Percentiles rank a stretch among this genome's conserved stretches.
These are phyloP conservation scores for Epichloe amarillans DNA, from an alignment of 2,329 filamentous ascomycete species.

Conservation along the genomic window DNA sequence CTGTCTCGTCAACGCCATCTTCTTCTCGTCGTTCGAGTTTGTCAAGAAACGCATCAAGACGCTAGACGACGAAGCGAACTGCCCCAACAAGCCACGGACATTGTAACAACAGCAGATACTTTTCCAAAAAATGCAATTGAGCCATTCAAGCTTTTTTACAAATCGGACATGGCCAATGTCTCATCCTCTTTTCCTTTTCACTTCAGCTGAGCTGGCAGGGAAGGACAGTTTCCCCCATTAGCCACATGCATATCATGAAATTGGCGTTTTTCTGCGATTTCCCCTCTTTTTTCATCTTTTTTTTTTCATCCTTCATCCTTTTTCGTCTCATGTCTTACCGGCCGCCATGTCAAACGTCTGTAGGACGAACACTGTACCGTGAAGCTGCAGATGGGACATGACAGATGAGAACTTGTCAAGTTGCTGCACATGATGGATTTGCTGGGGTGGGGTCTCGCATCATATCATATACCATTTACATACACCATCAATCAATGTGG, in stretches of 20 bases:
- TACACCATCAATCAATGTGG: neutral
- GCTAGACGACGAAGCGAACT: conserved; percentile 25
- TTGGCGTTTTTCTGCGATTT: conserved; percentile 3
- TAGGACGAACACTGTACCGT: too few relatives aligned
- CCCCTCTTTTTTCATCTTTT: neutral
- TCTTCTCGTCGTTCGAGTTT: conserved; percentile 80
- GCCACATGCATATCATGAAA: conserved; percentile 3
- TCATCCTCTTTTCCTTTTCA: neutral
- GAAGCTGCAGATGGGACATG: too few relatives aligned
- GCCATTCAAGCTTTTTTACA: too few relatives aligned
- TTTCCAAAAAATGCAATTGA: neutral
- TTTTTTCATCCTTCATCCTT: neutral
- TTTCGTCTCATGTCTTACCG: neutral
- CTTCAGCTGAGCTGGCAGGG: neutral
- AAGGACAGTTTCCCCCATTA: neutral
- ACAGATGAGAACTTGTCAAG: neutral
- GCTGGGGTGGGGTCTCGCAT: neutral
- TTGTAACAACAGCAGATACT: conserved; percentile 6
- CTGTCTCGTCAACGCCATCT: conserved; percentile 74
- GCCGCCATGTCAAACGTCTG: too few relatives aligned
- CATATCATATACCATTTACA: neutral
- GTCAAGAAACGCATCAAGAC: conserved; percentile 55
- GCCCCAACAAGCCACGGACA: conserved; percentile 4
- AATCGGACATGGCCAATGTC: neutral
- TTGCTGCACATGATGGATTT: neutral